Conservation (phyloP, 176 grass and related monocot genomes). For the Triticum turgidum region DNA sequence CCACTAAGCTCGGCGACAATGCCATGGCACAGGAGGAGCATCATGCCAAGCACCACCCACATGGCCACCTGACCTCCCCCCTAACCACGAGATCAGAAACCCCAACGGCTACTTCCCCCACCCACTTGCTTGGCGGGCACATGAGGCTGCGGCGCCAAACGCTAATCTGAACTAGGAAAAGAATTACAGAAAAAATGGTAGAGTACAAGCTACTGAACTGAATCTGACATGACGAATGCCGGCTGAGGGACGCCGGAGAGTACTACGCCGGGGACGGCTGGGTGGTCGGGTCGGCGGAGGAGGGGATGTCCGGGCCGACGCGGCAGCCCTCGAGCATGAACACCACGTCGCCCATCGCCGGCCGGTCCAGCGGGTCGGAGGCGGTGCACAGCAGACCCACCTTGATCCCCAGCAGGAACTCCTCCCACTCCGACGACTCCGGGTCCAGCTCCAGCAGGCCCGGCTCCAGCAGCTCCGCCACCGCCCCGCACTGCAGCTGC, state of each 20-base stretch:
- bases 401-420: constrained; percentile 95
- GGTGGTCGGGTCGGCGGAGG: constrained; percentile 90
- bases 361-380: constrained; percentile 73
- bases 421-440: constrained; percentile 97
- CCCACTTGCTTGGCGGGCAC: constrained; percentile 42
- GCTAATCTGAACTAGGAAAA: constrained; percentile 45
- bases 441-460: constrained; percentile 93
- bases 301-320: constrained; percentile 88
- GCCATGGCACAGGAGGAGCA: constrained; percentile 11
- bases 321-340: constrained; percentile 99
- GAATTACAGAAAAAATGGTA: constrained; percentile 9
- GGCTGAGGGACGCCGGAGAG: neutral
- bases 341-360: constrained; percentile 93
- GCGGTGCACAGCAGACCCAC: constrained; percentile 95
- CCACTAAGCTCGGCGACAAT: neutral
- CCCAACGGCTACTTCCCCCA: constrained; percentile 61
- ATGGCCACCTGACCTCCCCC: constrained; percentile 23
- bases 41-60: constrained; percentile 31
- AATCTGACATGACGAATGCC: constrained; percentile 16
- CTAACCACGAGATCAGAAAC: constrained; percentile 24
- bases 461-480: constrained; percentile 83
- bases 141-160: constrained; percentile 13
- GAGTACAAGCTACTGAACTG: constrained; percentile 1
- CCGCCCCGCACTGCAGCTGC: constrained; percentile 86
- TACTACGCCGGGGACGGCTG: constrained; percentile 75